Evolutionary conservation across 1,284 basidiomycete species (phyloP), one percentile per base, ranked within the genome.

Genomic region (Trichosporon asahii): DNA sequence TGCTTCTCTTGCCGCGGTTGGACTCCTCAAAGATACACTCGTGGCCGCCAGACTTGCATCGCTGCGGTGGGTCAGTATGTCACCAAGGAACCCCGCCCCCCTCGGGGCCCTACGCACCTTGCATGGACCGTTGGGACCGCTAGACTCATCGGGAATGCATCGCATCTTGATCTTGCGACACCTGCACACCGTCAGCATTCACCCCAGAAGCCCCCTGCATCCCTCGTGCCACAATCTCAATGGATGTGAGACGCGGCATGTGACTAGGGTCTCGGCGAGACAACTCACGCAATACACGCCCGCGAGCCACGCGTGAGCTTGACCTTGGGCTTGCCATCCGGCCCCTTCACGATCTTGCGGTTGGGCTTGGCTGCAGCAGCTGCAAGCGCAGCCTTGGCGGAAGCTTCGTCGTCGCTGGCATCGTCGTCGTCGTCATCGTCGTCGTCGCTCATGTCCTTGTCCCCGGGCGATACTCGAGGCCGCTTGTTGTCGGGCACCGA

Each of bases 111-210:
- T 90, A 63, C 85, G 78, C 37, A 85, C 85, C 74, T 94, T 95
- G 85, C 95, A 98, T 0, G 95, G 94, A 0, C 93, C 92, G 0
- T 93, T 94, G 40, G 95, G 82, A 78, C 79, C 80, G 53, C 73
- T 76, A 18, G 69, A 73, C n/a, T 82, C 81, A 60, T 97, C 95
- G 1, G 93, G 94, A 21, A 97, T 93, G 76, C 96, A 99, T 76
- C 96, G 93, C 96, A 99, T 99, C 86, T 99, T 99, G 73, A 98
- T 89, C 64, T 94, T 90, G 37, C 96, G 90, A 82, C 96, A 98
- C 25, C 68, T 77, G 67, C 27, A n/a, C 7, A 21, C 27, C 64
- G 35, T 46, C 33, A 70, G n/a, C 65, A 55, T 21, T n/a, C 29
- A 61, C 33, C 7, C 29, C 61, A n/a, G 35, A 23, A n/a, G 53